These are phyloP conservation scores for Monosporascus cannonballus DNA, from an alignment of 2,329 filamentous ascomycete genomes.

Conservation along the genomic window DNA sequence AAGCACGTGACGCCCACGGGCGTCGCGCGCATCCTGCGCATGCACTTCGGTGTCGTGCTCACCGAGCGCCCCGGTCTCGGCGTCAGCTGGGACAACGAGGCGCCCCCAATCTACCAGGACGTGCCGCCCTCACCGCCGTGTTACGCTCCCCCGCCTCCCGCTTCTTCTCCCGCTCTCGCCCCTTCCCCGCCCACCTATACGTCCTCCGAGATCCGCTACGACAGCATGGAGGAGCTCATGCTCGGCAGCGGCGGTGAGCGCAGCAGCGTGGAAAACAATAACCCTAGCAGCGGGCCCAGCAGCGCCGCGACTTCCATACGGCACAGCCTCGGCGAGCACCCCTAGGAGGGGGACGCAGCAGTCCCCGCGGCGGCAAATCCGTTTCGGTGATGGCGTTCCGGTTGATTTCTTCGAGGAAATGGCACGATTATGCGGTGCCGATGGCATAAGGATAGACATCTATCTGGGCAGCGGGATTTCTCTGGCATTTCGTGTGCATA, in stretches of 20 bases:
- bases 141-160: slow-evolving; percentile 38
- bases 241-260: slow-evolving; percentile 2
- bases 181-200: neutral
- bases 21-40: slow-evolving; percentile 82
- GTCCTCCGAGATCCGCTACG: slow-evolving; percentile 9
- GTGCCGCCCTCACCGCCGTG: slow-evolving; percentile 79
- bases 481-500: too few species aligned
- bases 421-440: too few species aligned
- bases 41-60: slow-evolving; percentile 79
- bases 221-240: slow-evolving; percentile 9
- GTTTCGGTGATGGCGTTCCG: too few species aligned
- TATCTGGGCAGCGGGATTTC: too few species aligned
- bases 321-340: neutral
- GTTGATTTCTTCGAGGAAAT: too few species aligned
- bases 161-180: neutral
- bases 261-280: slow-evolving; percentile 4
- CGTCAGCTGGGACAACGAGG: slow-evolving; percentile 95
- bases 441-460: too few species aligned
- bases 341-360: neutral
- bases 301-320: neutral
- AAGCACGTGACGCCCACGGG: slow-evolving; percentile 76
- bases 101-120: slow-evolving; percentile 88
- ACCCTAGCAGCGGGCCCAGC: neutral
- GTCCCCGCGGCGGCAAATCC: too few species aligned
- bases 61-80: slow-evolving; percentile 82